These are phyloP conservation scores for Berberis thunbergii DNA, from an alignment of 164 flowering plant genomes.

Conservation along the genomic window DNA sequence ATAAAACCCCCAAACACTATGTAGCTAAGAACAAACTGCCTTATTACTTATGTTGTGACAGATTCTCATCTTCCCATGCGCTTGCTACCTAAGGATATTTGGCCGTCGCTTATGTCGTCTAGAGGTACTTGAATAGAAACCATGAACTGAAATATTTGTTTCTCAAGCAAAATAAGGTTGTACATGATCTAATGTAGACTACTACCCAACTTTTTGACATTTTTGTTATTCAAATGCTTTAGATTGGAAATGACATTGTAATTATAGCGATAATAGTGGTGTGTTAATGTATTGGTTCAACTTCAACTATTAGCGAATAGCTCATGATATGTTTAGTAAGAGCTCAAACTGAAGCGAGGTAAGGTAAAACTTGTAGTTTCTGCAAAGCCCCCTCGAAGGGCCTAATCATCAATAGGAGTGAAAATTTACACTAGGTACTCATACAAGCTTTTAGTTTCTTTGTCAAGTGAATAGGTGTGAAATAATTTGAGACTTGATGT, in stretches of 20 bases:
- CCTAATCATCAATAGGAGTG: too few relatives aligned
- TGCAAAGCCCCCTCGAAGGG: too few relatives aligned
- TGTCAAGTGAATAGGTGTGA: too few relatives aligned
- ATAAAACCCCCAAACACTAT: background rate
- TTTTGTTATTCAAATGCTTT: background rate
- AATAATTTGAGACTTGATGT: too few relatives aligned
- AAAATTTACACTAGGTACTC: too few relatives aligned
- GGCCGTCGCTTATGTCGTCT: conserved; percentile 21
- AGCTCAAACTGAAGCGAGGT: background rate
- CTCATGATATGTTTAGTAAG: conserved; percentile 6
- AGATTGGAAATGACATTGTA: conserved; percentile 11
- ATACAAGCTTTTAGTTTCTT: too few relatives aligned
- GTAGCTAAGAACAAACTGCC: background rate
- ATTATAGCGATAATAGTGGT: conserved; percentile 23
- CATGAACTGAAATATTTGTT: too few relatives aligned
- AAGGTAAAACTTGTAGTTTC: too few relatives aligned
- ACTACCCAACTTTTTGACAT: too few relatives aligned
- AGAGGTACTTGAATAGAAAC: conserved; percentile 20
- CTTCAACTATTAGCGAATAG: conserved; percentile 39
- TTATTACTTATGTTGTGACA: conserved; percentile 3
- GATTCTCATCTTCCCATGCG: conserved; percentile 51
- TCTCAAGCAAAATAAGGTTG: too few relatives aligned
- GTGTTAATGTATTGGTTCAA: conserved; percentile 36
- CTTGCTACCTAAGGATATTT: conserved; percentile 39
- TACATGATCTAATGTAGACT: too few relatives aligned